Percentiles rank a stretch among this genome's conserved stretches.
These are phyloP conservation scores for Angophora floribunda DNA, from an alignment of 345 rosid genomes.

Conservation along the genomic window DNA sequence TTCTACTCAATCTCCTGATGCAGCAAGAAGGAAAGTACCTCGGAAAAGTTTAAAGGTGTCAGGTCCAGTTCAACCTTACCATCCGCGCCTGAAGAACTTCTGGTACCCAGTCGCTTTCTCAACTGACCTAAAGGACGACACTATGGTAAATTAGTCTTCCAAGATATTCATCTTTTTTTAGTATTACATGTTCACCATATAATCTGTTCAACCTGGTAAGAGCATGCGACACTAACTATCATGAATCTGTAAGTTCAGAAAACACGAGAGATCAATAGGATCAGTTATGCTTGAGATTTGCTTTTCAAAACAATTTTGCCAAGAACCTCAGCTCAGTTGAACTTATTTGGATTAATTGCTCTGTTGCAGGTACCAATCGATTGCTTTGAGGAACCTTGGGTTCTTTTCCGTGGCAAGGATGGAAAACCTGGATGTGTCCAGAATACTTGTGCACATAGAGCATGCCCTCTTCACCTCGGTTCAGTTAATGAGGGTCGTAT, in stretches of 20 bases:
- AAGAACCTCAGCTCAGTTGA: background rate
- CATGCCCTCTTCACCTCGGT: constrained; percentile 97
- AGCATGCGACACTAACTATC: background rate
- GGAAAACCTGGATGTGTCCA: constrained; percentile 91
- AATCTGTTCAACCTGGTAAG: background rate
- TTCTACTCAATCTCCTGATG: constrained; percentile 27
- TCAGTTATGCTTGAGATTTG: background rate
- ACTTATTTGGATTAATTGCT: background rate
- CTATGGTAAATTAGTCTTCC: constrained; percentile 44
- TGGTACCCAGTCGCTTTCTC: constrained; percentile 96
- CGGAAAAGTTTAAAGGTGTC: constrained; percentile 73
- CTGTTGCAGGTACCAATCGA: constrained; percentile 75
- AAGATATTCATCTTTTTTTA: background rate
- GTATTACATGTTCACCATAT: background rate
- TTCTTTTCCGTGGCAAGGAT: constrained; percentile 84
- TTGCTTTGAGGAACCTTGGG: constrained; percentile 97
- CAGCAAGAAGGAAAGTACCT: constrained; percentile 30
- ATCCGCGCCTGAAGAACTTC: constrained; percentile 66
- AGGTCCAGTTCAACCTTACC: constrained; percentile 85
- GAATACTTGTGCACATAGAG: constrained; percentile 96
- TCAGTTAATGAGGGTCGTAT: constrained; percentile 87
- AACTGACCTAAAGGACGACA: constrained; percentile 71
- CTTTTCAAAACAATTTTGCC: background rate
- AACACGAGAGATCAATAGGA: background rate
- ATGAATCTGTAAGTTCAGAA: background rate